Evolutionary conservation across 768 basidiomycete species (phyloP), one percentile per base, ranked within the genome.

Genomic region (Rossbeevera mucosa): DNA sequence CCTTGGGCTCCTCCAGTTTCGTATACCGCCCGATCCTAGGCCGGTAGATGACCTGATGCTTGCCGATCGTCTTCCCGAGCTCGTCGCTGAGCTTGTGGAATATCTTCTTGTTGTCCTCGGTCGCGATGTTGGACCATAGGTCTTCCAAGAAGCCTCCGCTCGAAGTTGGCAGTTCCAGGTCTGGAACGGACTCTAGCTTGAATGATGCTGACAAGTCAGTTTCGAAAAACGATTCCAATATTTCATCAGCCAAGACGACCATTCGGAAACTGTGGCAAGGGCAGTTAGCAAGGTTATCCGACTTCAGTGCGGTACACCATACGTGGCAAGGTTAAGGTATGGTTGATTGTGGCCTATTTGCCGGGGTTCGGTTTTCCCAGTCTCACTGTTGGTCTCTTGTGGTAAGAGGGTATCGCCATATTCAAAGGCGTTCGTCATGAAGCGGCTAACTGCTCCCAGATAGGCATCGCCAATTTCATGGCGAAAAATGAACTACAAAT

Each of bases 381-480:
- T 68, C 28, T 71, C 59, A 13, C 48, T 57, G 36, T 70, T 59
- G 7, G 24, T 58, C 59, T 49, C 71, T 66, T 50, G 68, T 52
- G 86, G 87, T 14, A 89, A 72, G n/a, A 92, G 76, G n/a, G 92
- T 86, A 71, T 96, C 94, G 2, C 94, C 96, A 52, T 94, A 97
- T 64, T 99, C 96, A 62, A 97, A 99, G 0, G 95, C 92, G 62
- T 99, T 98, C 33, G 94, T 88, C 86, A 98, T 94, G 67, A 97
- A 95, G 38, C 93, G 86, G 58, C 92, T 94, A 57, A 99, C 90
- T 21, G 95, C 92, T 2, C 94, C 96, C 21, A 99, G 78, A 65
- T 95, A 99, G 4, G 92, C 90, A 68, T 99, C 96, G 3, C 96
- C 96, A 11, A 93, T 79, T 71, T 99, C 96, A 68, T 85, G 91